A percentile compares a stretch with the other conserved stretches of the same genome.
phyloP scores from a whole-genome alignment of 2,329 filamentous ascomycete species.

The Akanthomyces uredinophilus region DNA sequence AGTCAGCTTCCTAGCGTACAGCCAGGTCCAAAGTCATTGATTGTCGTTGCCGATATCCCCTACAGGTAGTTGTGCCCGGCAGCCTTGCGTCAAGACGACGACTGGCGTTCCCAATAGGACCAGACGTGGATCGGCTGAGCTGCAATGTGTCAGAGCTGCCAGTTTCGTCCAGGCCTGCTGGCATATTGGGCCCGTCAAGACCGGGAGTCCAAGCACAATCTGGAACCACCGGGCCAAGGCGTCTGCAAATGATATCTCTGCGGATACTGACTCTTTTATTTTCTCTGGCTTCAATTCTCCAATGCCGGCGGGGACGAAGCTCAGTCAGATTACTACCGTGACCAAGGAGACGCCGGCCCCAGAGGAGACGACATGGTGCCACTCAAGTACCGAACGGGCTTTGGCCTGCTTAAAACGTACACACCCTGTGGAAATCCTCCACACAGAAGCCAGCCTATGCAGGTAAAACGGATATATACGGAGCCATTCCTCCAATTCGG shows the following conservation, averaged over 20 bases:
- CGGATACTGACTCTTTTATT: not conserved
- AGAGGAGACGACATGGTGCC: not conserved
- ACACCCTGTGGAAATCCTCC: slow-evolving; percentile 12
- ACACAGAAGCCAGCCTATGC: not conserved
- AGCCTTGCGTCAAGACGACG: not conserved
- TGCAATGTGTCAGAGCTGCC: not conserved
- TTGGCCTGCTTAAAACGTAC: not conserved
- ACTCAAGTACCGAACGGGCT: not conserved
- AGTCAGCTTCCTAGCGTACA: slow-evolving; percentile 6
- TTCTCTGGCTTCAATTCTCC: not conserved
- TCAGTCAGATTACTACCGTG: not conserved
- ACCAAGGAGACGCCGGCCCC: not conserved
- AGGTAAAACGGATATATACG: slow-evolving; percentile 2
- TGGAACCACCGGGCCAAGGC: not conserved
- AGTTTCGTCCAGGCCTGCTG: not conserved
- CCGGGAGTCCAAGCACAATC: not conserved
- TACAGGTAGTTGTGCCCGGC: not conserved
- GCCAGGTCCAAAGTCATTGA: not conserved
- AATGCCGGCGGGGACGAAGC: not conserved
- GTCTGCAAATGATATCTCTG: not conserved
- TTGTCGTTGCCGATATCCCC: not conserved
- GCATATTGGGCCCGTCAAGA: no score
- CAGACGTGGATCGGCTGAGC: not conserved
- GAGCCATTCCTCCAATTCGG: slow-evolving; percentile 1
- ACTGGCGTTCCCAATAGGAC: not conserved